Evolutionary conservation across 768 basidiomycete species (phyloP).

Genomic region (Auriscalpium vulgare): DNA sequence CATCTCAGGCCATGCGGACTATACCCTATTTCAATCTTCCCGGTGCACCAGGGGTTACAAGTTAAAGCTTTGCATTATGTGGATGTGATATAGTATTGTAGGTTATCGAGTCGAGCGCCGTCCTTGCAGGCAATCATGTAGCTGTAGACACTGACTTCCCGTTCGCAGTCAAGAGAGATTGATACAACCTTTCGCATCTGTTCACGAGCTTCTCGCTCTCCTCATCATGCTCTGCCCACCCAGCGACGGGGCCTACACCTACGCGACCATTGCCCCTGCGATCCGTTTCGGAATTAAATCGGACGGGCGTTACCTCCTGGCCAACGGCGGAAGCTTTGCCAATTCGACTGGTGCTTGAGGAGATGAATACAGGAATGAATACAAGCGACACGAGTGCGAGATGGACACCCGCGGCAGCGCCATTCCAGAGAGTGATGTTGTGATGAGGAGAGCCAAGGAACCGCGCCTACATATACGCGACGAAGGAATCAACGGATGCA

Average conservation of each 20-base stretch:
- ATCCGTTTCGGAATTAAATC: slow-evolving; percentile 49
- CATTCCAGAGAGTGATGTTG: slow-evolving; percentile 51
- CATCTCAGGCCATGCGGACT: slow-evolving; percentile 62
- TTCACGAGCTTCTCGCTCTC: slow-evolving; percentile 42
- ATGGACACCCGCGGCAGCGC: slow-evolving; percentile 60
- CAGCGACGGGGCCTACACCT: slow-evolving; percentile 37
- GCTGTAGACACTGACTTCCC: slow-evolving; percentile 9
- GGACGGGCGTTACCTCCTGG: slow-evolving; percentile 27
- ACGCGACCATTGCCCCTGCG: slow-evolving; percentile 49
- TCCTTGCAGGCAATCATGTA: no score
- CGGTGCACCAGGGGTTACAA: slow-evolving; percentile 5
- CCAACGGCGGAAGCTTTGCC: slow-evolving; percentile 10
- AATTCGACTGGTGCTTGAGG: background rate
- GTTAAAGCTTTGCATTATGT: no score
- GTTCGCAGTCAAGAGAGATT: slow-evolving; percentile 25
- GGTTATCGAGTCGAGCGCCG: no score
- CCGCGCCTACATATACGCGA: slow-evolving; percentile 44
- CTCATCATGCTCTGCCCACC: slow-evolving; percentile 42
- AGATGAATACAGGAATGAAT: slow-evolving; percentile 34
- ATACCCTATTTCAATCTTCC: slow-evolving; percentile 62
- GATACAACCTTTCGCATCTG: slow-evolving; percentile 49
- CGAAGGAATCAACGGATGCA: slow-evolving; percentile 3
- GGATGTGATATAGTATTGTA: no score
- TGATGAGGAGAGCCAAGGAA: slow-evolving; percentile 61
- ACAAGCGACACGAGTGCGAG: slow-evolving; percentile 51